phyloP scores from a whole-genome alignment of 2,329 filamentous ascomycete species.

The Fonsecaea nubica region DNA sequence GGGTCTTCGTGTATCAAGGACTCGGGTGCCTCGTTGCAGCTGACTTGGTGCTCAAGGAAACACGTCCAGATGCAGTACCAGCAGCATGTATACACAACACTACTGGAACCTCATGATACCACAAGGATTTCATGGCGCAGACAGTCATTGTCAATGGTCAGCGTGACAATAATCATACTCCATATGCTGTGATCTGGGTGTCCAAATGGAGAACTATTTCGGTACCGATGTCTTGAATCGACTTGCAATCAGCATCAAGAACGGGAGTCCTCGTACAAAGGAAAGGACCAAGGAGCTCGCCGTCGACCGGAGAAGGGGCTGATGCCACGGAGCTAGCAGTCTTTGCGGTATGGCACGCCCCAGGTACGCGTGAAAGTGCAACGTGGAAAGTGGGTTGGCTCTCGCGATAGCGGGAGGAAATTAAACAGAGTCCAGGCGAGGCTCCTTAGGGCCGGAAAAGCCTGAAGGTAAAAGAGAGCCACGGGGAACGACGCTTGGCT shows the following conservation, averaged over 20 bases:
- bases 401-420: conserved; percentile 13
- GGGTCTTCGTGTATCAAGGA: conserved; percentile 1
- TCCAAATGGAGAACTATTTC: conserved; percentile 1
- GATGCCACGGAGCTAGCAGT: not conserved
- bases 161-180: not conserved
- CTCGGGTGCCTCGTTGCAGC: conserved; percentile 1
- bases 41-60: not conserved
- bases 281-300: not conserved
- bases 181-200: not conserved
- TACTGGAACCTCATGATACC: not conserved
- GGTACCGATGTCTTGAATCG: not conserved
- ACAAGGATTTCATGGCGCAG: not conserved
- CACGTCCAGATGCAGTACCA: not conserved
- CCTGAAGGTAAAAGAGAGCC: not conserved
- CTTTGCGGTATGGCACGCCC: not conserved
- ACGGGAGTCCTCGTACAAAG: not conserved
- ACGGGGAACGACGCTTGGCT: conserved; percentile 11
- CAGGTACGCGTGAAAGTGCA: conserved; percentile 3
- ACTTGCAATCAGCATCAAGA: conserved; percentile 1
- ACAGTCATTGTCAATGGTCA: not conserved
- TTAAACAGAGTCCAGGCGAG: conserved; percentile 23
- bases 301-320: not conserved
- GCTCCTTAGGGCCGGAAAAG: conserved; percentile 1
- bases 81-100: not conserved
- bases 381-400: conserved; percentile 25